Percentiles rank a stretch among this genome's conserved stretches.
These are phyloP conservation scores for Eragrostis tef DNA, from an alignment of 202 grass and related monocot genomes.

Conservation along the genomic window DNA sequence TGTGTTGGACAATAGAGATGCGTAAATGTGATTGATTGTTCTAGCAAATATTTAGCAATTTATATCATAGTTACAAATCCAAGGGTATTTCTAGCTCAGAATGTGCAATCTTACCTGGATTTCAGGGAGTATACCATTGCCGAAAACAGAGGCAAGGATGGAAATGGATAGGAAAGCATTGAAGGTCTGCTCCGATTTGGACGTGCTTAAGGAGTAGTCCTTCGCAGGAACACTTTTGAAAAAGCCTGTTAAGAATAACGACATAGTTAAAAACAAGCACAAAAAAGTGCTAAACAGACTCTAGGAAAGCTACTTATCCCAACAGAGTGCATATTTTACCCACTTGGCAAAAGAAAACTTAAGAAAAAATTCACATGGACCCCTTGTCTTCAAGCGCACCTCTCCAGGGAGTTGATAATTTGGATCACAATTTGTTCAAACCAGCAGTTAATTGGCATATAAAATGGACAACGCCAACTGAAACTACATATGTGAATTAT, in stretches of 20 bases:
- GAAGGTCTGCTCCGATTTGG: conserved; percentile 60
- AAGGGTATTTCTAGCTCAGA: neutral
- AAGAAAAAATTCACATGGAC: neutral
- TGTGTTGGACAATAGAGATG: neutral
- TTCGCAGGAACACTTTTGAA: conserved; percentile 65
- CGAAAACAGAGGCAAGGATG: conserved; percentile 87
- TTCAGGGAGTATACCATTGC: conserved; percentile 95
- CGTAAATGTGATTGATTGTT: neutral
- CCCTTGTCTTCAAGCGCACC: too few relatives aligned
- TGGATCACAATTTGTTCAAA: too few relatives aligned
- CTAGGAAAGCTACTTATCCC: neutral
- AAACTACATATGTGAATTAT: neutral
- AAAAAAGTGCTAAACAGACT: neutral
- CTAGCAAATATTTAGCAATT: neutral
- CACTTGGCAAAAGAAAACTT: neutral
- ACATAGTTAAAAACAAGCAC: conserved; percentile 13
- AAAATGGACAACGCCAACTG: neutral
- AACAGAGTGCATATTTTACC: neutral
- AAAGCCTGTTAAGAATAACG: conserved; percentile 54
- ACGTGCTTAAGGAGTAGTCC: conserved; percentile 78
- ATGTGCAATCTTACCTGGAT: conserved; percentile 62
- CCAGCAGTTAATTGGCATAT: too few relatives aligned
- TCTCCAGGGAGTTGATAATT: too few relatives aligned
- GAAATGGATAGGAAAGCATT: conserved; percentile 86
- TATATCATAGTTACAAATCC: neutral